Base-by-base conservation (phyloP, 2,329 filamentous ascomycete species). In the Talaromyces sp. region DNA sequence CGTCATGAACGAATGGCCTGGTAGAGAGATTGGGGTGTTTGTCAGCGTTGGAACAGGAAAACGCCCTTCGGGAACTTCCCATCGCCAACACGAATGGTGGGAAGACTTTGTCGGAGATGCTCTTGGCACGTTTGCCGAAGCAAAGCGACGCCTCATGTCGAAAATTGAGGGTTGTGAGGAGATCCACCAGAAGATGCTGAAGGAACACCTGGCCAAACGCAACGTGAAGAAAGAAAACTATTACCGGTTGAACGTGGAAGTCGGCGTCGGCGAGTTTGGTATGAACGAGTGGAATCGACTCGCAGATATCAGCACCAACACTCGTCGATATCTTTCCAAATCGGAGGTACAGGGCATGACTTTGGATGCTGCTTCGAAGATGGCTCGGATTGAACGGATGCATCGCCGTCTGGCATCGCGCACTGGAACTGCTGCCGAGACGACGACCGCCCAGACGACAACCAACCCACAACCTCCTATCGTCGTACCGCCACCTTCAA, bases 261-360 rank as follows among this genome's bases (percentile, higher is more conserved):
- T 96, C 17, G 95, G 93, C 1, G 93, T 98, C 3, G 93, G 93
- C 58, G 95, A 98, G 72, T 98, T 97, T 73, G 93, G 91, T 57
- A 98, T 99, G 92, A 99, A 98, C 72, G 95, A 98, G 73, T 99
- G 95, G 95, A 86, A 91, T 69, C 86, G 93, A 3, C 80, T 98
- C n/a, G 89, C 91, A 28, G 93, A 97, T 58, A 98, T 99, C 77
- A 96, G 91, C 78, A 97, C 92, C 15, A 89, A 89, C 71, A 99
- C 95, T 0, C 85, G 91, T 67, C 86, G 89, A 65, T 99, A 98
- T 72, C 84, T 99, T 58, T 80, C 82, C 8, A 88, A 88, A 64
- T 81, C 84, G 11, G 86, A 87, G 0, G 88, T 96, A 62, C 90
- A 96, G 72, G 83, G 80, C 67, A 90, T 92, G 83, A 91, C 91